Conservation (phyloP, 768 basidiomycete genomes). For the Mycena vulgaris region DNA sequence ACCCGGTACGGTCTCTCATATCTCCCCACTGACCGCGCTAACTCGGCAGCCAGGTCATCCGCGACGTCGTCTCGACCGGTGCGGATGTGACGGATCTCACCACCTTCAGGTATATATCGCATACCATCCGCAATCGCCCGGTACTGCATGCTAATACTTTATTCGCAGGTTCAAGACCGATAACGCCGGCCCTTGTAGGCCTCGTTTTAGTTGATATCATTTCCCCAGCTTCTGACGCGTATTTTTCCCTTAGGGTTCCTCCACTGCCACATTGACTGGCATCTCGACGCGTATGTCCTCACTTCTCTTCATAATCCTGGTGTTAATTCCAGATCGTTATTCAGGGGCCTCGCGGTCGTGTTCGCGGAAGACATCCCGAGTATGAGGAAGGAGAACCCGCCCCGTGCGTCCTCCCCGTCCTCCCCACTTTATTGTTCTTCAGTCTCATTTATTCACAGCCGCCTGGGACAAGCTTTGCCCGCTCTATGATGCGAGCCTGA, state of each 20-base stretch:
- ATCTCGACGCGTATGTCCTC: constrained; percentile 47
- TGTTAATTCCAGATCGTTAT: constrained; percentile 44
- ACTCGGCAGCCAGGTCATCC: no score
- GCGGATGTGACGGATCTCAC: background rate
- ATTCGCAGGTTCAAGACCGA: constrained; percentile 64
- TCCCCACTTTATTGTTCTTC: no score
- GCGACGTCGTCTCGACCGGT: constrained; percentile 22
- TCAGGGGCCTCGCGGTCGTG: constrained; percentile 39
- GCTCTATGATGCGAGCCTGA: constrained; percentile 24
- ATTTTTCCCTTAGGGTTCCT: constrained; percentile 55
- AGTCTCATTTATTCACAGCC: background rate
- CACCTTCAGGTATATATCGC: constrained; percentile 21
- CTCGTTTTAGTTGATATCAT: no score
- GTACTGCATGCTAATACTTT: background rate
- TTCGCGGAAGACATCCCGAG: constrained; percentile 35
- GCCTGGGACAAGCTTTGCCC: constrained; percentile 36
- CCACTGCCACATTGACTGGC: constrained; percentile 54
- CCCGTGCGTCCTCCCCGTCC: background rate
- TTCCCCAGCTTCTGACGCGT: no score
- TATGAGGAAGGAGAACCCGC: constrained; percentile 14
- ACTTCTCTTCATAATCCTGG: constrained; percentile 47
- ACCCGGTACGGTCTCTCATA: background rate
- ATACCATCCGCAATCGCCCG: background rate
- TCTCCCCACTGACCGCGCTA: no score
- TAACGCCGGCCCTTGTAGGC: constrained; percentile 66